Evolutionary conservation across 768 basidiomycete genomes (phyloP), one percentile per base, ranked within the genome.

Genomic region (Boletus reticulatus): DNA sequence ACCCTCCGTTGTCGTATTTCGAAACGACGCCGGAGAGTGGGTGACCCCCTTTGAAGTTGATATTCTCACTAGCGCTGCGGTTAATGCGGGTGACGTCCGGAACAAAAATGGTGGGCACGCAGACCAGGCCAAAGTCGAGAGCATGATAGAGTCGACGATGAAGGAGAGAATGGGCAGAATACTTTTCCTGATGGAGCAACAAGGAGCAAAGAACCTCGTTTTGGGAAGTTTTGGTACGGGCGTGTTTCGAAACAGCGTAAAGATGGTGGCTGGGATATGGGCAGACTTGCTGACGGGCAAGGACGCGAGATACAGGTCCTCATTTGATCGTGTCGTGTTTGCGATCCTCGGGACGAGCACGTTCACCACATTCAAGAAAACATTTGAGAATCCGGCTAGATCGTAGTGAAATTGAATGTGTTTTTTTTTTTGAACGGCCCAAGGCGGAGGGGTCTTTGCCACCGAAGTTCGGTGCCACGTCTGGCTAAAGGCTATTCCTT

Each of bases 151-250:
- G 58, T 59, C 57, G 7, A 70, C 71, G 38, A 91, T 90, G 88
- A 78, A 73, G 53, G 87, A 89, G 67, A 77, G 88, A 31, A 89
- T 91, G 82, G 84, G 73, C 1, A 76, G 89, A 27, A 75, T 90
- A 45, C 67, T 92, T 27, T 81, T 74, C 52, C 72, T 89, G 31
- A 86, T 89, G 66, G 82, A 89, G 70, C 74, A 75, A 50, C 76
- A 82, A 62, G 83, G 84, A 17, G 80, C 78, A 17, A 76, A 73
- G 64, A 77, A 83, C 61, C 58, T 91, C 46, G 83, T 91, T 0
- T 72, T 92, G 29, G 89, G 89, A 32, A 84, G 84, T 61, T 92
- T 88, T 67, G 89, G 89, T 13, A 90, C 89, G 1, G 89, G 89
- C 4, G 88, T 87, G 4, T 92, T 90, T 71, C 76, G 75, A 52